These are phyloP conservation scores for Heimioporus sp. DNA, from an alignment of 768 basidiomycete species.

Conservation along the genomic window DNA sequence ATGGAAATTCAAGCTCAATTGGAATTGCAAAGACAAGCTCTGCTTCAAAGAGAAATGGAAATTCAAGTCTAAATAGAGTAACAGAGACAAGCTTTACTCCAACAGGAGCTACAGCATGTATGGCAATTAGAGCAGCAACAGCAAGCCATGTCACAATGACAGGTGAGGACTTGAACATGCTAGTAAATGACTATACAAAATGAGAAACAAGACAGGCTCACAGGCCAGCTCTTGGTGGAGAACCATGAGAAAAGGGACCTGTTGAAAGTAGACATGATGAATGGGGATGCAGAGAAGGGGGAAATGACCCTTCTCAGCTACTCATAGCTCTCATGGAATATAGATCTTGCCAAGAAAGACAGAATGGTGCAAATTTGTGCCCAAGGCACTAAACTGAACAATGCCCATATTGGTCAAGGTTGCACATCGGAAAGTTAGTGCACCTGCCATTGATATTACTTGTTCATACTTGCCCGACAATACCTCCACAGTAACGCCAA, in stretches of 20 bases:
- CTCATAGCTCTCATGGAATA: constrained; percentile 24
- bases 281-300: constrained; percentile 3
- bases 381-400: constrained; percentile 22
- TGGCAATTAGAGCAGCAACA: neutral
- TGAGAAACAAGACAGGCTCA: constrained; percentile 7
- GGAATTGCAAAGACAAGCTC: no score
- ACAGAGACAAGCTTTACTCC: no score
- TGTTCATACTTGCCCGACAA: constrained; percentile 50
- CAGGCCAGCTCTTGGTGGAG: constrained; percentile 25
- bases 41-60: no score
- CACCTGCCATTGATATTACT: neutral
- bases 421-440: constrained; percentile 22
- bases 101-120: neutral
- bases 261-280: constrained; percentile 27
- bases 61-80: no score
- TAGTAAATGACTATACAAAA: neutral
- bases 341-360: constrained; percentile 16
- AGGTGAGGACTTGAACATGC: constrained; percentile 9
- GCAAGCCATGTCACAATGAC: neutral
- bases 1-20: no score
- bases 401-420: constrained; percentile 55
- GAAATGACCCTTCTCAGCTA: constrained; percentile 1
- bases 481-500: constrained; percentile 65
- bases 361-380: constrained; percentile 5
- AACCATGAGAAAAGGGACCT: constrained; percentile 31